Evolutionary conservation across 805 yeast genomes (phyloP), one percentile per base, ranked within the genome.

Genomic region (Spencermartinsiella europaea): DNA sequence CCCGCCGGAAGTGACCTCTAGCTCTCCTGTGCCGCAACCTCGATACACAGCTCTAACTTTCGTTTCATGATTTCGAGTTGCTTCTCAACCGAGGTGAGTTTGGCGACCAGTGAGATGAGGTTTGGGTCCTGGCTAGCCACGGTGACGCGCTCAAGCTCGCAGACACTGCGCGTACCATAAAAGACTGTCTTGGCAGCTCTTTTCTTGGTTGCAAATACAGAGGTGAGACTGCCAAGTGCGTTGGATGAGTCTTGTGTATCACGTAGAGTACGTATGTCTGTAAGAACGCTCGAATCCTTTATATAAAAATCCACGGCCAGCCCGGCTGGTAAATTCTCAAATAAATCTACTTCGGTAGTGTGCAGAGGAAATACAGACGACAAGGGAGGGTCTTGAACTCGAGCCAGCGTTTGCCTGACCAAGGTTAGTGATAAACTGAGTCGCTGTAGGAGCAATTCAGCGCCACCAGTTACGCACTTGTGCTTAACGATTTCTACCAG

Each of bases 1-100:
- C n/a, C n/a, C n/a, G n/a, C n/a, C n/a, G n/a, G 12, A 34, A 37
- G 8, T 14, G 38, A 4, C 17, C 38, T 14, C 4, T n/a, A 25
- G 31, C 10, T 12, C 31, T 25, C 31, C 31, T 25, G 31, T 7
- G 10, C 31, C 31, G 31, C 31, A 7, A 25, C 87, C 62, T 84
- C 19, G 22, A 21, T 17, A 42, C 53, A 49, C 34, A 52, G 86
- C 27, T 81, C 50, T 16, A 56, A 47, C 39, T 56, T 56, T 21
- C 59, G 42, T 16, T 40, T 41, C 20, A 57, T 21, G 2, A 38
- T 42, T 38, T 53, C 58, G 16, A 57, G 39, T 33, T 49, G 53
- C 21, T 39, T 40, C 38, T 57, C 60, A 37, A 56, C 22, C 7
- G 58, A 57, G 12, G 44, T 38, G 15, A 57, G 47, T 38, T 57